Evolutionary conservation across 805 yeast genomes (phyloP), one percentile per base, ranked within the genome.

Genomic region (Candida suzukii): DNA sequence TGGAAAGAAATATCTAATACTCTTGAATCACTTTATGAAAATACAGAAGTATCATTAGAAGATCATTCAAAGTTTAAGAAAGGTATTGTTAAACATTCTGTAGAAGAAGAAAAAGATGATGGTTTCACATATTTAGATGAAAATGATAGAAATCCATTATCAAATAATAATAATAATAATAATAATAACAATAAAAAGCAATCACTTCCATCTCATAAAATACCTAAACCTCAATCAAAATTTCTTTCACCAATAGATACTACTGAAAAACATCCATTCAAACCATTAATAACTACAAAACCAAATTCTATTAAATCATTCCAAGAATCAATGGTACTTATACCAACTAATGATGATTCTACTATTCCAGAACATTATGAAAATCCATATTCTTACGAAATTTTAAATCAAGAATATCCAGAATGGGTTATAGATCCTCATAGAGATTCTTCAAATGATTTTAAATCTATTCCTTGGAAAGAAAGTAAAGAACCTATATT

Each of bases 311-410:
- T 80, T 9, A 62, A 60, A 36, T 62, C 85, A 0, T 69, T 80
- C 19, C 76, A 76, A n/a, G 76, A 80, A 22, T 64, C 78, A 6
- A 43, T 73, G 34, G 49, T 46, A 41, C 52, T 73, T 52, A 65
- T 63, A 34, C 60, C 56, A 4, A 57, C 54, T 21, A 60, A 57
- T 1, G 71, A 66, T 5, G 24, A 28, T 2, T 67, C 65, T 20
- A 8, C 20, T 4, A 62, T 64, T 26, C 82, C 85, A 3, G 58
- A 73, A 10, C 86, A 80, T 58, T 83, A 79, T 54, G 71, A 71
- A 10, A 93, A 93, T 39, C 99, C 99, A 0, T 91, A 93, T 54
- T 74, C 68, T 37, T 59, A 63, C 30, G 98, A 91, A 60, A 91
- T 91, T 35, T 70, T 71, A 52, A 62, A 70, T 28, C 82, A 78